Conservation (phyloP, 1,284 basidiomycete species). For the Omphalotus olearius region DNA sequence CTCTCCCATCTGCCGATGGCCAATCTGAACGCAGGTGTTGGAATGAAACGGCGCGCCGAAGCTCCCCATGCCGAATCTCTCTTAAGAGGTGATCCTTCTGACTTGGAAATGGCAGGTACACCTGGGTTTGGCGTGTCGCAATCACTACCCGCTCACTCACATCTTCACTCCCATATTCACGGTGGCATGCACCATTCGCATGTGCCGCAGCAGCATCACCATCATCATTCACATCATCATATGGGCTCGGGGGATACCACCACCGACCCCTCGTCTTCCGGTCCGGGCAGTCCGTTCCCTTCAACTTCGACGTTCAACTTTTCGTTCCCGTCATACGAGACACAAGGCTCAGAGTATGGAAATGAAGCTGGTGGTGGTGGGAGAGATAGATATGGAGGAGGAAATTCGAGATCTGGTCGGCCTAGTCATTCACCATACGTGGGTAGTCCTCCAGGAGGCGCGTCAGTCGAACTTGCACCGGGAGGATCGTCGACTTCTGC, state of each 20-base stretch:
- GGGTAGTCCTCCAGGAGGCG: neutral
- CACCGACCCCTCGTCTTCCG: constrained; percentile 19
- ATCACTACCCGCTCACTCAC: constrained; percentile 20
- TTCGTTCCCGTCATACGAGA: constrained; percentile 66
- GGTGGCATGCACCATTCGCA: neutral
- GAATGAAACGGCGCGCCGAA: constrained; percentile 73
- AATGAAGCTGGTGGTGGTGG: constrained; percentile 7
- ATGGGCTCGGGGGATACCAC: constrained; percentile 17
- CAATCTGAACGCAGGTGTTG: constrained; percentile 27
- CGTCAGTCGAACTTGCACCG: constrained; percentile 19
- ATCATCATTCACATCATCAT: constrained; percentile 4
- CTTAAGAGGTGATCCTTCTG: constrained; percentile 71
- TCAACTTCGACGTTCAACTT: constrained; percentile 70
- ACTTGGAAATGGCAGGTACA: constrained; percentile 32
- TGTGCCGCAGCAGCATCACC: constrained; percentile 1
- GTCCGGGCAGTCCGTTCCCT: constrained; percentile 57
- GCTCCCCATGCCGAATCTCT: constrained; percentile 71
- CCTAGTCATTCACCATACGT: constrained; percentile 6
- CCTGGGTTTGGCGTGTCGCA: constrained; percentile 16
- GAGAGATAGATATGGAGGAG: too few species aligned
- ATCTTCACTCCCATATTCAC: constrained; percentile 1
- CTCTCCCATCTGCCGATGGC: constrained; percentile 19
- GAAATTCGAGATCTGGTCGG: neutral
- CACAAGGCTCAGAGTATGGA: constrained; percentile 51
- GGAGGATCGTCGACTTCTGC: constrained; percentile 1